Evolutionary conservation across 768 basidiomycete species (phyloP).

Genomic region (Russula compacta): DNA sequence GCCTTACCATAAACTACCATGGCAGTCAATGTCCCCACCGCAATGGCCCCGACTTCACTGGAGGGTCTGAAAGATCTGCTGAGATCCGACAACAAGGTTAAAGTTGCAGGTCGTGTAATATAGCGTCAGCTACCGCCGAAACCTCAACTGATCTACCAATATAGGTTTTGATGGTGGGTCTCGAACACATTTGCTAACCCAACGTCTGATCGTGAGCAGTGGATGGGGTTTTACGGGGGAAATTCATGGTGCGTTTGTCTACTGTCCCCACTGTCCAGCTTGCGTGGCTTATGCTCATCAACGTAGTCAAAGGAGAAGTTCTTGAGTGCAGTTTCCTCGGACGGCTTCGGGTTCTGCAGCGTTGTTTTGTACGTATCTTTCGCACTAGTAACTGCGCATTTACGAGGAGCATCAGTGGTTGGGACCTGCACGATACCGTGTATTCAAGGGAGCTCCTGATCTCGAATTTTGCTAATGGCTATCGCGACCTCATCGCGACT

Average conservation of each 20-base stretch:
- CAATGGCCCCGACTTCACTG: slow-evolving; percentile 40
- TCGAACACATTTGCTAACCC: background rate
- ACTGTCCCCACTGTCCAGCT: background rate
- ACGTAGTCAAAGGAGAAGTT: slow-evolving; percentile 85
- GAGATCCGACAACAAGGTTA: slow-evolving; percentile 67
- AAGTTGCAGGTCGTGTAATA: slow-evolving; percentile 70
- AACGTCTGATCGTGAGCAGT: slow-evolving; percentile 36
- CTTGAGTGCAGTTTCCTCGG: slow-evolving; percentile 62
- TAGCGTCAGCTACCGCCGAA: slow-evolving; percentile 22
- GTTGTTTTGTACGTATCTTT: slow-evolving; percentile 65
- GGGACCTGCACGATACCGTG: slow-evolving; percentile 86
- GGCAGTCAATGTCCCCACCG: slow-evolving; percentile 24
- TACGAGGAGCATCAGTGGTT: slow-evolving; percentile 43
- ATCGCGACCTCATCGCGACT: slow-evolving; percentile 75
- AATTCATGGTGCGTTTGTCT: slow-evolving; percentile 60
- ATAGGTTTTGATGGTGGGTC: slow-evolving; percentile 60
- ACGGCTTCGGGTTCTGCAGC: slow-evolving; percentile 90
- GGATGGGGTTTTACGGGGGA: slow-evolving; percentile 92
- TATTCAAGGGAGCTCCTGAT: slow-evolving; percentile 83
- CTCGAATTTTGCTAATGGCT: slow-evolving; percentile 88
- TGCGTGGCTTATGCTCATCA: slow-evolving; percentile 11
- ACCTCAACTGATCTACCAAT: background rate
- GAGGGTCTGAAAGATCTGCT: slow-evolving; percentile 51
- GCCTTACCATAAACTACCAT: slow-evolving; percentile 3
- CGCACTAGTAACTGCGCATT: background rate